A percentile compares a stretch with the other conserved stretches of the same genome.
Conservation (phyloP, 805 yeast genomes). For the Cyberlindnera euphorbiiphila region DNA sequence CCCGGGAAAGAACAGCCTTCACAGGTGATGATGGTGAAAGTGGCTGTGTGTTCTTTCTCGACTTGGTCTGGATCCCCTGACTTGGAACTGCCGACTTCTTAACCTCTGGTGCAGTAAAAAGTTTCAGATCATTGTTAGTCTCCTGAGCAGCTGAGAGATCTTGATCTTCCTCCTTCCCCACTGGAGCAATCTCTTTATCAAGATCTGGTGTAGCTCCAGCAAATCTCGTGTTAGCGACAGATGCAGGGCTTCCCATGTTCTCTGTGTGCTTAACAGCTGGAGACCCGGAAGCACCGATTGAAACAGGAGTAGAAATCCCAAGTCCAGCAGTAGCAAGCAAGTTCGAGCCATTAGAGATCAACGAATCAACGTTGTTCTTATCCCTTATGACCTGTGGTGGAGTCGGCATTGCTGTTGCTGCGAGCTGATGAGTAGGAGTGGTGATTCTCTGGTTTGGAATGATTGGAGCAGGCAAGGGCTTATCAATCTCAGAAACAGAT, state of each 20-base stretch:
- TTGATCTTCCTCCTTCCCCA: too few species aligned
- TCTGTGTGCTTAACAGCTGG: conserved; percentile 1
- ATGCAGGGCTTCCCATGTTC: conserved; percentile 5
- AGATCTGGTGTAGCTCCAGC: not conserved
- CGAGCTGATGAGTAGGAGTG: conserved; percentile 21
- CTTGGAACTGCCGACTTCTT: too few species aligned
- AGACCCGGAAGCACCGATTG: not conserved
- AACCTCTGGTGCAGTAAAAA: too few species aligned
- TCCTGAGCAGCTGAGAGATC: too few species aligned
- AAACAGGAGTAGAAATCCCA: conserved; percentile 13
- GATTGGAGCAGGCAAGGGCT: conserved; percentile 22
- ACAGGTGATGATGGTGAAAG: conserved; percentile 8
- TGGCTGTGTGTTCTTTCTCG: not conserved
- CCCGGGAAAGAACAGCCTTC: not conserved
- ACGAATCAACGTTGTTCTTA: conserved; percentile 17
- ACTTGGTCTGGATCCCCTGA: not conserved
- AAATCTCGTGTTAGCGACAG: not conserved
- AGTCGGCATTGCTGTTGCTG: conserved; percentile 6
- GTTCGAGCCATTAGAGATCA: conserved; percentile 13
- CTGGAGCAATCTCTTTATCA: too few species aligned
- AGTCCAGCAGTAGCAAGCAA: conserved; percentile 10
- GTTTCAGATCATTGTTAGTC: too few species aligned
- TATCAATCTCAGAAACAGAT: conserved; percentile 3
- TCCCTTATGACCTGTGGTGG: conserved; percentile 23
- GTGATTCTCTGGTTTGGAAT: conserved; percentile 22